Evolutionary conservation across 2,329 filamentous ascomycete genomes (phyloP).

Genomic region (Aspergillus chevalieri): DNA sequence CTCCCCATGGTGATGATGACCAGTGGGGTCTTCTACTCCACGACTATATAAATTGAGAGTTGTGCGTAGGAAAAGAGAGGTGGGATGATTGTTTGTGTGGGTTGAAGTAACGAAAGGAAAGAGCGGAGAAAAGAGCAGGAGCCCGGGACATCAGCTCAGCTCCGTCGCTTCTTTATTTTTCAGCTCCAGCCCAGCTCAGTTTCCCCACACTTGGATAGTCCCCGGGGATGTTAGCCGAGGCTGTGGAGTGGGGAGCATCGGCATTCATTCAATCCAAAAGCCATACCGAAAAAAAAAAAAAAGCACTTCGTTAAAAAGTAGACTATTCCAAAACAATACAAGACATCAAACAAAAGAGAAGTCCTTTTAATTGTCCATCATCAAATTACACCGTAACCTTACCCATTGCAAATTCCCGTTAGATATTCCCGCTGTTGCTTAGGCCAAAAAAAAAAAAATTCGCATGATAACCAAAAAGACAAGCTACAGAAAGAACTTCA

Average conservation of each 20-base stretch:
- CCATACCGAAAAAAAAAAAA: no score
- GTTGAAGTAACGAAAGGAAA: no score
- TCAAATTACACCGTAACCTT: neutral
- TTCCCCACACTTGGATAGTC: no score
- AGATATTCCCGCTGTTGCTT: conserved; percentile 2
- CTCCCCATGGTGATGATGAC: conserved; percentile 13
- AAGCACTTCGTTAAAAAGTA: neutral
- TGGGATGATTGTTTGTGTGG: no score
- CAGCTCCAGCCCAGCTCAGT: no score
- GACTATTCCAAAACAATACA: neutral
- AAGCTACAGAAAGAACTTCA: conserved; percentile 7
- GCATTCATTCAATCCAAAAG: no score
- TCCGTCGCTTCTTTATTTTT: no score
- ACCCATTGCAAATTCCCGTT: conserved; percentile 6
- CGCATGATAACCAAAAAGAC: conserved; percentile 4
- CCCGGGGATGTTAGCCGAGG: no score
- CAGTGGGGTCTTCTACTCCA: neutral
- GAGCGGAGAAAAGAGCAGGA: no score
- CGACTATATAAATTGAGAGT: no score
- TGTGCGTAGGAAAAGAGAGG: neutral
- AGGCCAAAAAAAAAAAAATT: conserved; percentile 1
- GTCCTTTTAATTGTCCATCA: neutral
- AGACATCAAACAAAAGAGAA: neutral
- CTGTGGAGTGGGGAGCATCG: no score
- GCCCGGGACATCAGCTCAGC: no score